Base-by-base conservation (phyloP, 306 rosid genomes). In the Cucumis sativus region DNA sequence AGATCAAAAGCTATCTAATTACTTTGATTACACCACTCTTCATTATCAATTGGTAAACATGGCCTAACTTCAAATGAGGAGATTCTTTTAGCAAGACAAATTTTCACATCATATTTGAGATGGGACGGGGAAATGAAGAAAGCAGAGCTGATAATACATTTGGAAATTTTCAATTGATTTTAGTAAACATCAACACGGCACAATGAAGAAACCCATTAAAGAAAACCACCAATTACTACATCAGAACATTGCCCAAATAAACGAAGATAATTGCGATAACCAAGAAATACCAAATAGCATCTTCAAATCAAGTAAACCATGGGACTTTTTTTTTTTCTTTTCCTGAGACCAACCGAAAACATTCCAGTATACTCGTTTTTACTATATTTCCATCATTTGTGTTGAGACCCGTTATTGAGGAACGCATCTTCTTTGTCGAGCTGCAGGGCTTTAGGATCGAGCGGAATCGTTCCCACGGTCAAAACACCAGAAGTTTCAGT, bases 401-500 rank as follows among this genome's bases (percentile, higher is more conserved):
- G 74, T 68, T 20, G 74, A 11, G 74, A 41, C 55, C 55, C 35
- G 2, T 45, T 69, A 2, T 69, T 69, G 6, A 23, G 39, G 20
- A 69, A 21, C 28, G 10, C 71, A 63, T 82, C 79, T 37, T 87
- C 86, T 80, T 86, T 84, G 80, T 84, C 85, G 1, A 79, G 78
- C 80, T 84, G 80, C 33, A 91, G 79, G 2, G 88, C 86, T 72
- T 75, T 84, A 4, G 91, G 88, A 87, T 93, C 90, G 52, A 88
- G 89, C 23, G 90, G 95, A 76, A 89, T 87, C 11, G 90, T 93
- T 78, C 98, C 98, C 72, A 93, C 86, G 47, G 91, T 93, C 83
- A 89, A 79, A 81, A 85, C 79, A 25, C 92, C 80, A 33, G 83
- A 43, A 18, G 83, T 79, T 83, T 85, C 88, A 0, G 84, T 2